Base-by-base conservation (phyloP, 1,139 yeast species). In the Magnusiomyces ingens region DNA sequence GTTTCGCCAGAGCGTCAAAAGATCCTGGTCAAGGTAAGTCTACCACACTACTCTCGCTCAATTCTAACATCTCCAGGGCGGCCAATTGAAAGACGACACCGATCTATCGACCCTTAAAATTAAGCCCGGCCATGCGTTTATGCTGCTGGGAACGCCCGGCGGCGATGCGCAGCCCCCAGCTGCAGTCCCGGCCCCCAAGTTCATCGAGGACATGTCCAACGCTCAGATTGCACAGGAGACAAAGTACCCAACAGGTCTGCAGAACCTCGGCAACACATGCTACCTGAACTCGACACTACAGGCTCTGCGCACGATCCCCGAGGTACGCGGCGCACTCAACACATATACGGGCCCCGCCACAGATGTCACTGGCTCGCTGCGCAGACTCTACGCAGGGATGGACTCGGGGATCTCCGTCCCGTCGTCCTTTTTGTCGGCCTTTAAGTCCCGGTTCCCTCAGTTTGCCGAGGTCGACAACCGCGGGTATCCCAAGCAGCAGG, bases 81-180 rank as follows among this genome's bases (percentile, higher is more conserved):
- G 96, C 40, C 94, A 90, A 68, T 72, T 93, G 62, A 77, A 77
- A 57, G 94, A 89, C 68, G 89, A 84, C 57, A 76, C 77, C 12
- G 74, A 74, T 49, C 67, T 83, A 56, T 68, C 71, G 15, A 62
- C 72, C 6, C 74, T 85, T 55, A 76, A 76, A 32, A 72, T 90
- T 60, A 86, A 85, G 64, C 74, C 79, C 17, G 80, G 79, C 49
- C 87, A 84, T 60, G 78, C 82, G 18, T 76, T 93, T 38, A 87
- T 93, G 96, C 87, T 94, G 57, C 75, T 93, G 57, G 99, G 99
- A 19, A 84, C 97, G 1, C 94, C 96, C 1, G 93, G 86, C 53
- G 82, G 77, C 53, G 69, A 84, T 57, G 84, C 89, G 8, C 66
- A 75, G 11, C 81, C 80, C 26, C 90, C 89, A 12, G 57, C 45